phyloP scores from a whole-genome alignment of 371 early-diverging fungal species.

The Gilbertella persicaria region DNA sequence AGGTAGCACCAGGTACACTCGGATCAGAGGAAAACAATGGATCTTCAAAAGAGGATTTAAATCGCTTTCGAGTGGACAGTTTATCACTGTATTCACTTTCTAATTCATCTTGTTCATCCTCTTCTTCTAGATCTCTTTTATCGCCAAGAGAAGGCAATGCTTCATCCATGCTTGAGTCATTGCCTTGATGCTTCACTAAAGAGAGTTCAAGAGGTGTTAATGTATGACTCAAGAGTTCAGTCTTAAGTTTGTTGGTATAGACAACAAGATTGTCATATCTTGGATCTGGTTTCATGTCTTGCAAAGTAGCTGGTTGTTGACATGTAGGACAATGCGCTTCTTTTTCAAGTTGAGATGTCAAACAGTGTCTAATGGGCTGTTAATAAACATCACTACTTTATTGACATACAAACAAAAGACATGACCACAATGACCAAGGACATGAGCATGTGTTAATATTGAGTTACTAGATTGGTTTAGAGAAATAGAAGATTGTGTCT shows the following conservation, averaged over 20 bases:
- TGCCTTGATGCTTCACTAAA: neutral
- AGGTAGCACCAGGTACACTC: neutral
- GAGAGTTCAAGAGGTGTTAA: constrained; percentile 5
- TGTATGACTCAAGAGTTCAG: neutral
- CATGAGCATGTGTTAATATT: neutral
- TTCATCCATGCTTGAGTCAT: neutral
- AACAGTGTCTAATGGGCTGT: neutral
- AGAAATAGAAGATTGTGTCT: neutral
- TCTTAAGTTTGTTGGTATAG: constrained; percentile 1
- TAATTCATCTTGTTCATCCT: neutral
- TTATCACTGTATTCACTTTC: neutral
- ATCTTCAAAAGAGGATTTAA: neutral
- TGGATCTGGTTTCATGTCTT: neutral
- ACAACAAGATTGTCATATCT: constrained; percentile 5
- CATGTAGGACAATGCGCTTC: constrained; percentile 7
- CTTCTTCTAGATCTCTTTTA: neutral
- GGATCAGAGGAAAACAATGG: neutral
- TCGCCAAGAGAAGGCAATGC: neutral
- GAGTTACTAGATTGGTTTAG: too few species aligned
- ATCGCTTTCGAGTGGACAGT: neutral
- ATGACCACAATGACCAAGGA: constrained; percentile 10
- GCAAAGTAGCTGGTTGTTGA: constrained; percentile 1
- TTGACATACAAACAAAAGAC: constrained; percentile 14
- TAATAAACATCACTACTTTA: neutral
- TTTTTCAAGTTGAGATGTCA: neutral